Evolutionary conservation across 1,284 basidiomycete species (phyloP).

Genomic region (Lentinula novae-zelandiae): DNA sequence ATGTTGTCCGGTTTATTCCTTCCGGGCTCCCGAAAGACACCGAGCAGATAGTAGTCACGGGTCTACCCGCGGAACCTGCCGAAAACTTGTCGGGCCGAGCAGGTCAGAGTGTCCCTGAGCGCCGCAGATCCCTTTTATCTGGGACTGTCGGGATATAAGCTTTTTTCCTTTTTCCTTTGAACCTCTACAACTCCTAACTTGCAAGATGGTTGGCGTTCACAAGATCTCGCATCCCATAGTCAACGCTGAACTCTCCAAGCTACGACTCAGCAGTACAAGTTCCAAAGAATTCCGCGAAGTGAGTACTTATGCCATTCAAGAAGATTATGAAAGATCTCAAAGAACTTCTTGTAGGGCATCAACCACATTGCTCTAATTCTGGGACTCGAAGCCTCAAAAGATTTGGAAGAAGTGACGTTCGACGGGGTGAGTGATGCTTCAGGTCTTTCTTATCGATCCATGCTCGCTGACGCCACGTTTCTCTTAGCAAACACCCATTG

Average conservation of each 20-base stretch:
- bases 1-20: background rate
- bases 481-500: constrained; percentile 59
- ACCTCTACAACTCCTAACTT: constrained; percentile 4
- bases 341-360: constrained; percentile 44
- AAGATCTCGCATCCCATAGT: constrained; percentile 71
- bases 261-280: constrained; percentile 59
- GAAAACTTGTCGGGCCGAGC: background rate
- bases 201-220: constrained; percentile 33
- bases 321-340: background rate
- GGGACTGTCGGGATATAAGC: background rate
- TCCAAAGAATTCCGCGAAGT: constrained; percentile 81
- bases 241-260: constrained; percentile 66
- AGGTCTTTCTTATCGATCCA: background rate
- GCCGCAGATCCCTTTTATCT: background rate
- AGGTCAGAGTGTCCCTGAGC: background rate
- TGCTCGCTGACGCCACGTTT: background rate
- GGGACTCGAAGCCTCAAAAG: constrained; percentile 71
- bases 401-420: constrained; percentile 57
- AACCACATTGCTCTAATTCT: constrained; percentile 69
- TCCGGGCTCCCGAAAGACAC: background rate
- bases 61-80: background rate
- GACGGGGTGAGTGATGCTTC: constrained; percentile 47
- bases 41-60: background rate
- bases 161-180: background rate
- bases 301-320: background rate